phyloP scores from a whole-genome alignment of 805 yeast species.

The Hanseniaspora meyeri region DNA sequence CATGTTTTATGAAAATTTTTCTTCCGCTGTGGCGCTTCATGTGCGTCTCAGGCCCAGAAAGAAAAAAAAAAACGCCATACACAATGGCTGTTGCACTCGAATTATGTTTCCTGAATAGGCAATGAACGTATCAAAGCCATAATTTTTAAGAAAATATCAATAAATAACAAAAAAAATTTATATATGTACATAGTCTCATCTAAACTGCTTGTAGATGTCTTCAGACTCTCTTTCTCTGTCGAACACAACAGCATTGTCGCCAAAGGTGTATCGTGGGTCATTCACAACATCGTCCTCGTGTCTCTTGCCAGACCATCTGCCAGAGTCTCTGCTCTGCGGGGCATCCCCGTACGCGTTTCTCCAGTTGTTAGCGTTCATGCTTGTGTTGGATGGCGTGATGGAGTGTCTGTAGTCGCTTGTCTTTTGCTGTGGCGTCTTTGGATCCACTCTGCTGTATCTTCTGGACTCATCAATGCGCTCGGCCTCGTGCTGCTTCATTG shows the following conservation, averaged over 20 bases:
- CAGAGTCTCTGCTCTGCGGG: not conserved
- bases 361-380: not conserved
- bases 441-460: not conserved
- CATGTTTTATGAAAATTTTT: too few species aligned
- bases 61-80: not conserved
- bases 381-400: not conserved
- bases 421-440: not conserved
- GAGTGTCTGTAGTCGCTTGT: not conserved
- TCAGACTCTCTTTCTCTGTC: conserved; percentile 1
- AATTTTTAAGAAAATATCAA: too few species aligned
- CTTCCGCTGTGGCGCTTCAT: too few species aligned
- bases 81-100: not conserved
- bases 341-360: not conserved
- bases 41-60: too few species aligned
- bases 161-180: not conserved
- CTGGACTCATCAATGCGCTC: conserved; percentile 2
- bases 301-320: not conserved
- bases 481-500: not conserved
- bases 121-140: not conserved
- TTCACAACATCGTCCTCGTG: not conserved
- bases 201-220: not conserved
- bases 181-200: not conserved
- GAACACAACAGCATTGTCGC: not conserved
- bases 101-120: not conserved
- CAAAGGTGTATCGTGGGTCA: not conserved